phyloP scores from a whole-genome alignment of 257 asterid genomes.

The Solanum boliviense region DNA sequence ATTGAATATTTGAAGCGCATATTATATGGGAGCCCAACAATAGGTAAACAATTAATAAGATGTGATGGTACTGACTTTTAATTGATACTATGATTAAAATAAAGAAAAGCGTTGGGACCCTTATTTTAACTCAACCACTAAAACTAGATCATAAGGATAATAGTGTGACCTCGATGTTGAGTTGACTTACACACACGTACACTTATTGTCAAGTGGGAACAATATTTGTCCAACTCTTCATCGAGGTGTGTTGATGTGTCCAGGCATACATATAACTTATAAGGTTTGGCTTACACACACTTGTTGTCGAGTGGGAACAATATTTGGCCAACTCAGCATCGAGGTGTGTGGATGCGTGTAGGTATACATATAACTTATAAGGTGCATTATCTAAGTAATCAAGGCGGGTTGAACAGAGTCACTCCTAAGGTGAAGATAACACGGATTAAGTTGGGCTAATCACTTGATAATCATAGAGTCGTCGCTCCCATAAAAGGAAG shows the following conservation, averaged over 20 bases:
- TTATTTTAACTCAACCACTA: not conserved
- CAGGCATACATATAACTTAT: too few species aligned
- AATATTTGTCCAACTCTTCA: too few species aligned
- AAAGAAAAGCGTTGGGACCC: rapidly evolving
- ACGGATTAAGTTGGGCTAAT: not conserved
- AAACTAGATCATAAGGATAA: not conserved
- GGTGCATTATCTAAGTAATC: not conserved
- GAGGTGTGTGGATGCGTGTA: too few species aligned
- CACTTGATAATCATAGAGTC: not conserved
- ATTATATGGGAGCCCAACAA: not conserved
- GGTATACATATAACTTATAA: too few species aligned
- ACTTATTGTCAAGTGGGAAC: too few species aligned
- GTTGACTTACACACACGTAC: too few species aligned
- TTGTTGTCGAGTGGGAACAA: too few species aligned
- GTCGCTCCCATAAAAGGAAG: not conserved
- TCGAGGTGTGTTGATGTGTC: too few species aligned
- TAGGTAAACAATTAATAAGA: not conserved
- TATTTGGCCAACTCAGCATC: too few species aligned
- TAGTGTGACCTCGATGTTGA: too few species aligned
- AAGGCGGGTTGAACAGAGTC: not conserved
- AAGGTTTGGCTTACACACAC: too few species aligned
- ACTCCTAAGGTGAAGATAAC: not conserved
- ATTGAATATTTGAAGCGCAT: not conserved
- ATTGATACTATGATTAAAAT: not conserved
- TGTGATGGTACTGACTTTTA: not conserved